These are phyloP conservation scores for Candida anutae DNA, from an alignment of 1,139 yeast genomes.

Conservation along the genomic window DNA sequence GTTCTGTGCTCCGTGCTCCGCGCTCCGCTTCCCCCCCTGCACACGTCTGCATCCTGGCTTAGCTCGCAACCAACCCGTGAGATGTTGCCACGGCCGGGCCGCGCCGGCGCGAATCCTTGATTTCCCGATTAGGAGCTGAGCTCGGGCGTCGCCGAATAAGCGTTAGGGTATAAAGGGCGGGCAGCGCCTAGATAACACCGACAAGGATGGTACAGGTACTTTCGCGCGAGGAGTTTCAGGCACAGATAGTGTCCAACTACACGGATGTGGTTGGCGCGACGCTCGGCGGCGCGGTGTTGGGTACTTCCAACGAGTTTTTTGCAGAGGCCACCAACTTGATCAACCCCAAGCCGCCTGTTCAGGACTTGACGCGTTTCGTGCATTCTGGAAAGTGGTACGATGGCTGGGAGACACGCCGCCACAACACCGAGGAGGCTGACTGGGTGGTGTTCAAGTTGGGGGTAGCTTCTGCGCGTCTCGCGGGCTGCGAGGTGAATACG, in stretches of 20 bases:
- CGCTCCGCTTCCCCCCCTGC: too few species aligned
- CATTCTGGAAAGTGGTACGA: slow-evolving; percentile 95
- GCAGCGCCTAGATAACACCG: too few species aligned
- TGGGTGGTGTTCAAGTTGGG: slow-evolving; percentile 82
- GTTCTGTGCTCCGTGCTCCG: too few species aligned
- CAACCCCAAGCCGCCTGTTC: slow-evolving; percentile 69
- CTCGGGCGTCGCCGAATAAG: too few species aligned
- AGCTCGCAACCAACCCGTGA: too few species aligned
- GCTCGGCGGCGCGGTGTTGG: slow-evolving; percentile 66
- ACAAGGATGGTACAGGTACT: slow-evolving; percentile 10
- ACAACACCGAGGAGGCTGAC: slow-evolving; percentile 74
- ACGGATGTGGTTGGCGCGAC: slow-evolving; percentile 77
- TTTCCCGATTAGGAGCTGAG: too few species aligned
- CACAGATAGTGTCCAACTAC: slow-evolving; percentile 39
- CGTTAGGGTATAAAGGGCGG: too few species aligned
- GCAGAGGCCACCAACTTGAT: slow-evolving; percentile 88
- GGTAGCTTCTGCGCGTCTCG: slow-evolving; percentile 68
- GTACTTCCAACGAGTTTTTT: slow-evolving; percentile 86
- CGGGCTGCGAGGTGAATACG: slow-evolving; percentile 86
- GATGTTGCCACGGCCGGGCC: too few species aligned
- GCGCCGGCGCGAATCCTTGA: too few species aligned
- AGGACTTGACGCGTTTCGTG: slow-evolving; percentile 73
- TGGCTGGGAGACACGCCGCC: slow-evolving; percentile 97
- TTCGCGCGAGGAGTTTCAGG: slow-evolving; percentile 35
- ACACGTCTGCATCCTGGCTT: too few species aligned